Conservation (phyloP, 108 stramenopile genomes). For the Pseudonitzschia pungens region DNA sequence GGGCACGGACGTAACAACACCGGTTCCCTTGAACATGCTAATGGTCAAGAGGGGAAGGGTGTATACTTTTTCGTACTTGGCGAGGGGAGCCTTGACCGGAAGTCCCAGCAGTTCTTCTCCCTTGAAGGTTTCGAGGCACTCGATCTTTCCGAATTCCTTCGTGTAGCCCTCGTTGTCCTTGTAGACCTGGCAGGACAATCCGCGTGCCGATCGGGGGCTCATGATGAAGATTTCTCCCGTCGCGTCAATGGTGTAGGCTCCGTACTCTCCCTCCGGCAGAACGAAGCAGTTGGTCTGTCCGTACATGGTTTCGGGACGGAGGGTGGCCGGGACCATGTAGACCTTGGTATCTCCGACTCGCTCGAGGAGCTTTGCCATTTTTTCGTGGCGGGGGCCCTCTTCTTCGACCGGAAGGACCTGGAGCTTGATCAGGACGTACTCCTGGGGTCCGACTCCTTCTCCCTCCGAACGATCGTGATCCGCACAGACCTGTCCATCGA, state of each 20-base stretch:
- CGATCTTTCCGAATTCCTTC: constrained; percentile 83
- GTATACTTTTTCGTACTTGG: constrained; percentile 93
- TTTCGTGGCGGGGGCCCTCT: constrained; percentile 66
- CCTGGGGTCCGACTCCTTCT: constrained; percentile 97
- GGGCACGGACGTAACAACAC: constrained; percentile 98
- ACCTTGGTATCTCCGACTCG: constrained; percentile 52
- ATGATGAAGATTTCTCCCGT: constrained; percentile 92
- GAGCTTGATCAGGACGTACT: constrained; percentile 98
- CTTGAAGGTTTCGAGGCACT: constrained; percentile 75
- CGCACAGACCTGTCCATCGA: constrained; percentile 98
- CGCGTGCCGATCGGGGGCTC: constrained; percentile 86
- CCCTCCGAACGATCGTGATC: constrained; percentile 98
- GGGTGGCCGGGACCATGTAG: constrained; percentile 95
- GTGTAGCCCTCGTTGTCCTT: constrained; percentile 70
- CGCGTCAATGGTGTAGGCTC: constrained; percentile 89
- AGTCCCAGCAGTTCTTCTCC: constrained; percentile 94
- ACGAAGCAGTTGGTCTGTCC: constrained; percentile 99
- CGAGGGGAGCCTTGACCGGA: constrained; percentile 91
- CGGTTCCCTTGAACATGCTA: constrained; percentile 98
- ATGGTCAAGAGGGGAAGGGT: constrained; percentile 96
- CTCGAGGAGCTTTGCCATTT: constrained; percentile 66
- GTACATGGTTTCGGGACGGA: constrained; percentile 99
- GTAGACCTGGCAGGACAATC: constrained; percentile 90
- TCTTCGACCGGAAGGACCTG: constrained; percentile 85
- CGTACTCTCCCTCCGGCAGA: constrained; percentile 95